Evolutionary conservation across 352 stramenopile genomes (phyloP), one percentile per base, ranked within the genome.

Genomic region (Phytophthora aleatoria): DNA sequence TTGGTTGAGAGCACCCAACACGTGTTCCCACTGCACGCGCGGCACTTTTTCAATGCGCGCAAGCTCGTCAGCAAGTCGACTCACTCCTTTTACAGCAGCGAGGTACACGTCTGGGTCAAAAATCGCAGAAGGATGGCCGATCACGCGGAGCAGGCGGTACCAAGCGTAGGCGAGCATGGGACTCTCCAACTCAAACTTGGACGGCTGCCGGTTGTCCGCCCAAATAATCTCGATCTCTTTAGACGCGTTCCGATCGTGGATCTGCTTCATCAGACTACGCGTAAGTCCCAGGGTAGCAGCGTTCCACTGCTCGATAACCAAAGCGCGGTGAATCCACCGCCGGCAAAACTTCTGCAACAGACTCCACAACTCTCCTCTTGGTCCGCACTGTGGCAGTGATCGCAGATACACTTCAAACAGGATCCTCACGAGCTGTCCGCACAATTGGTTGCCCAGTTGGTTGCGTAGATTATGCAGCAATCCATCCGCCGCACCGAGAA

Each of bases 231-330:
- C 79, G 5, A 96, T 62, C 20, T 90, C 79, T 47, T 86, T 87
- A 11, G 58, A 73, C n/a, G 61, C 58, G 9, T 90, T 64, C 4
- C 74, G 71, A 5, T 74, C 70, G 56, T 89, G 71, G 27, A 96
- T 64, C 53, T 90, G 87, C 15, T 74, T 76, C 78, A 96, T 91
- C 33, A 96, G 63, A 47, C 65, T 88, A 43, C 77, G 77, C 13
- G 87, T 94, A 47, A 96, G 73, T 48, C 85, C 87, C 15, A 93
- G 56, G 27, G 84, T 90, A 12, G 85, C 74, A 6, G 75, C 72
- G 49, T 96, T 94, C 87, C 87, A 96, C 61, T 96, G 87, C 66
- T 96, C 87, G 12, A 96, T 89, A 16, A 96, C 87, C n/a, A 91
- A 48, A 7, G 79, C 73, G n/a, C 87, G 84, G 49, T 96, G 87